Evolutionary conservation across 257 asterid genomes (phyloP).

Genomic region (Capsicum chinense): DNA sequence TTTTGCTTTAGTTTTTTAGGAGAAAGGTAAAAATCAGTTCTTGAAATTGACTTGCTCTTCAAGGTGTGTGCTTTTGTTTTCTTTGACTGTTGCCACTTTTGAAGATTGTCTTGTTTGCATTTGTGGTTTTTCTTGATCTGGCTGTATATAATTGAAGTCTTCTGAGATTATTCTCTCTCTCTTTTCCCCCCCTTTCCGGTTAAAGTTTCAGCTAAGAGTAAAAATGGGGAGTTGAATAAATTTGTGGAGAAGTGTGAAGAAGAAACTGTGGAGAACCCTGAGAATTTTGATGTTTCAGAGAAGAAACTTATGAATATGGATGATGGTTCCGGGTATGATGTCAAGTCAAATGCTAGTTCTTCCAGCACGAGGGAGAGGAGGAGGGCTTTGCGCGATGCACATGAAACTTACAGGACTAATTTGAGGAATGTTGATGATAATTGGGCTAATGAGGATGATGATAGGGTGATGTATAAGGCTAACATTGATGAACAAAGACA

Average conservation of each 20-base stretch:
- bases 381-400: slow-evolving; percentile 41
- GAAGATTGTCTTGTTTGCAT: slow-evolving; percentile 26
- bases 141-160: neutral
- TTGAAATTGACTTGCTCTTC: slow-evolving; percentile 13
- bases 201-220: slow-evolving; percentile 65
- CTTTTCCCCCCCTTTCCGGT: slow-evolving; percentile 18
- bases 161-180: neutral
- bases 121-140: neutral
- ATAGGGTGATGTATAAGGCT: slow-evolving; percentile 33
- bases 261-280: slow-evolving; percentile 55
- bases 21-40: slow-evolving; percentile 2
- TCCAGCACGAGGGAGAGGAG: slow-evolving; percentile 60
- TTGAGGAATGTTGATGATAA: slow-evolving; percentile 34
- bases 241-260: slow-evolving; percentile 62
- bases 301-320: slow-evolving; percentile 46
- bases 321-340: slow-evolving; percentile 63
- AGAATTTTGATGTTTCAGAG: slow-evolving; percentile 44
- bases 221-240: slow-evolving; percentile 60
- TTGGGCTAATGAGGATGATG: slow-evolving; percentile 45
- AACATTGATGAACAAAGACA: slow-evolving; percentile 35
- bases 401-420: slow-evolving; percentile 42
- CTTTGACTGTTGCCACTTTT: slow-evolving; percentile 23
- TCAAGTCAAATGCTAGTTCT: slow-evolving; percentile 55
- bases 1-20: neutral
- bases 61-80: slow-evolving; percentile 33